Evolutionary conservation across 2,329 filamentous ascomycete genomes (phyloP).

Genomic region (Colletotrichum sp.): DNA sequence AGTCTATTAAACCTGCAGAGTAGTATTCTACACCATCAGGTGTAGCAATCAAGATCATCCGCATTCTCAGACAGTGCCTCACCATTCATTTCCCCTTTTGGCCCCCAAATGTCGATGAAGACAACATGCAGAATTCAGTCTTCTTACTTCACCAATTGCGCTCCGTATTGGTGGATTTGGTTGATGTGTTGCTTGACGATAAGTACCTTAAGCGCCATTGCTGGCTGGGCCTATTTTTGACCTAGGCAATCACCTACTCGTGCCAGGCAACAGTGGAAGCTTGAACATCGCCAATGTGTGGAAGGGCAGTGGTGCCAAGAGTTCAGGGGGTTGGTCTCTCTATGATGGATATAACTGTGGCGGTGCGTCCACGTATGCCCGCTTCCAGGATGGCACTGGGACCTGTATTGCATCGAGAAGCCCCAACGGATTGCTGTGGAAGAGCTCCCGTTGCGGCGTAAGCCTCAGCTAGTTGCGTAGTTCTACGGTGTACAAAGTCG

Average conservation of each 20-base stretch:
- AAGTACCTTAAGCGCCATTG: neutral
- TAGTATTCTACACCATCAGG: neutral
- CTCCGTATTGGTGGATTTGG: neutral
- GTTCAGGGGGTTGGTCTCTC: neutral
- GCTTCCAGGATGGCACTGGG: neutral
- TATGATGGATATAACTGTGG: conserved; percentile 3
- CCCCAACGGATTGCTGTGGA: neutral
- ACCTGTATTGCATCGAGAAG: neutral
- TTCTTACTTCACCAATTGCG: neutral
- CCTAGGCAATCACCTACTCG: neutral
- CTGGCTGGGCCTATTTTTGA: neutral
- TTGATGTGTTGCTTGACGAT: neutral
- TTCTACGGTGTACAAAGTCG: neutral
- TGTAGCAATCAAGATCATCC: neutral
- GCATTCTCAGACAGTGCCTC: neutral
- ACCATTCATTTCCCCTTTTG: neutral
- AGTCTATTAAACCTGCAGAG: conserved; percentile 26
- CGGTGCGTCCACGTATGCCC: neutral
- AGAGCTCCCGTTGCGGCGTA: neutral
- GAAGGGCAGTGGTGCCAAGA: neutral
- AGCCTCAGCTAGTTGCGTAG: neutral
- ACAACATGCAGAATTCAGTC: neutral
- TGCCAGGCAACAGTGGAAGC: neutral
- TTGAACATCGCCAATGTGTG: neutral
- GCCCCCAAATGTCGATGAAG: neutral